A percentile compares a stretch with the other conserved stretches of the same genome.
Evolutionary conservation across 768 basidiomycete genomes (phyloP).

Genomic region (Favolaschia claudopus): DNA sequence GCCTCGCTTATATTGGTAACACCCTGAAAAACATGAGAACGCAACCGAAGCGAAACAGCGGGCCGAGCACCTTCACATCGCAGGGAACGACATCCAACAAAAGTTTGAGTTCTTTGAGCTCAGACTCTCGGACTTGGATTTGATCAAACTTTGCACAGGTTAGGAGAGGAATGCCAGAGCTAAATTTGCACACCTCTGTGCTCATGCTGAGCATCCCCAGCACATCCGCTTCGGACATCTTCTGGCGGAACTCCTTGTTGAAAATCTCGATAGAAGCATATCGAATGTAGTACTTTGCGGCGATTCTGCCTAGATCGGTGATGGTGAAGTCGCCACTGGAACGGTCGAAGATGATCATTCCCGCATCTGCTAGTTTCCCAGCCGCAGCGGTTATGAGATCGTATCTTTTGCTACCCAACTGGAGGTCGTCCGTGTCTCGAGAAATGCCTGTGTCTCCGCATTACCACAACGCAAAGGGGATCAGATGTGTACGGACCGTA

Average conservation of each 20-base stretch:
- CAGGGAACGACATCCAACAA: conserved; percentile 79
- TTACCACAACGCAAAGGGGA: conserved; percentile 10
- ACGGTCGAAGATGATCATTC: conserved; percentile 85
- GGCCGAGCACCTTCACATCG: conserved; percentile 67
- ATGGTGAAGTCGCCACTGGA: conserved; percentile 65
- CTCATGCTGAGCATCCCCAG: conserved; percentile 87
- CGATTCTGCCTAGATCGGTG: conserved; percentile 95
- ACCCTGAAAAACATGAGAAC: conserved; percentile 51
- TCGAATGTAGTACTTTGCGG: conserved; percentile 95
- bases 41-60: conserved; percentile 10
- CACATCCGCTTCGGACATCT: conserved; percentile 94
- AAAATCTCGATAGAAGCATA: conserved; percentile 88
- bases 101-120: conserved; percentile 80
- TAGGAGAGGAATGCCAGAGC: neutral
- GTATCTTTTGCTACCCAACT: conserved; percentile 72
- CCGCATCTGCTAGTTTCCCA: conserved; percentile 64
- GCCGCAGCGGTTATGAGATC: conserved; percentile 75
- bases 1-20: conserved; percentile 67
- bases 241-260: conserved; percentile 75
- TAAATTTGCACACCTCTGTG: conserved; percentile 71
- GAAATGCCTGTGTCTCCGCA: conserved; percentile 64
- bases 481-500: conserved; percentile 64
- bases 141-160: conserved; percentile 78
- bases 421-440: conserved; percentile 79
- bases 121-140: conserved; percentile 91